A percentile compares a stretch with the other conserved stretches of the same genome.
phyloP scores from a whole-genome alignment of 2,329 filamentous ascomycete genomes.

The Botrytis paeoniae region DNA sequence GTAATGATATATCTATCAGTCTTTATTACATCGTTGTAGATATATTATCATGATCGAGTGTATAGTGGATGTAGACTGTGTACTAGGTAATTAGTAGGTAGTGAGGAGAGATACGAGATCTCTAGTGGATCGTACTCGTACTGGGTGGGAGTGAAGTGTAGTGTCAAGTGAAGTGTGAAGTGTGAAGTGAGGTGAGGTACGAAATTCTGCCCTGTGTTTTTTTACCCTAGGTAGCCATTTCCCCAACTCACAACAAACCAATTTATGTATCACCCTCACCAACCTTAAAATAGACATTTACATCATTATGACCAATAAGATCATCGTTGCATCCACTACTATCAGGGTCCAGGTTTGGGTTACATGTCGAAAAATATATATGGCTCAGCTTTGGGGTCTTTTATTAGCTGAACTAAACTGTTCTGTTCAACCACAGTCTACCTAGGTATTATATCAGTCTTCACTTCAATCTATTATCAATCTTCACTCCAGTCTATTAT shows the following conservation, averaged over 20 bases:
- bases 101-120: not conserved
- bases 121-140: not conserved
- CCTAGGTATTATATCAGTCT: not conserved
- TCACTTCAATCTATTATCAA: not conserved
- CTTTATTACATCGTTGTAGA: not conserved
- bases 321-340: not conserved
- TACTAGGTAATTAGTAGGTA: not conserved
- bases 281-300: slow-evolving; percentile 1
- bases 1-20: not conserved
- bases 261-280: not conserved
- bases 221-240: not conserved
- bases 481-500: too few relatives aligned
- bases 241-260: not conserved
- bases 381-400: not conserved
- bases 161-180: not conserved
- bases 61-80: not conserved
- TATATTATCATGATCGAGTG: not conserved
- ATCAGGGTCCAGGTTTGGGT: not conserved
- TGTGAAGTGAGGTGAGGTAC: not conserved
- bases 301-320: not conserved
- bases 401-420: not conserved
- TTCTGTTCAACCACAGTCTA: too few relatives aligned
- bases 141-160: not conserved
- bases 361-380: not conserved
- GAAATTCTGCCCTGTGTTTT: not conserved